Percentiles rank a stretch among this genome's conserved stretches.
Conservation (phyloP, 306 rosid species). For the Vigna radiata region DNA sequence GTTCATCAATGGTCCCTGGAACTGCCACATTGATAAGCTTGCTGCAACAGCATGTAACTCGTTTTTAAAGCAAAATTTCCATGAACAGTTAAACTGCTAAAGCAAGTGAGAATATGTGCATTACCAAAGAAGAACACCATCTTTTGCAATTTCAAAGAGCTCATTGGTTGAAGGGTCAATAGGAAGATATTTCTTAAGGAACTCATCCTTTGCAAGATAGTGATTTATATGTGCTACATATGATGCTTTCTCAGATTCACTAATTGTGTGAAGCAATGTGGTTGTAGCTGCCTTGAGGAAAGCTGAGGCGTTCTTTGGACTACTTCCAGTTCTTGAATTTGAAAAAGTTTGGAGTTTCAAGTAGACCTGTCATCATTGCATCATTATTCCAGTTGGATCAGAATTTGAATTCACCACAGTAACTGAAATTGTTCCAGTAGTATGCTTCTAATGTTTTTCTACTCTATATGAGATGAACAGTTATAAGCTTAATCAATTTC, state of each 20-base stretch:
- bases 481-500: not conserved
- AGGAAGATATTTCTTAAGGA: constrained; percentile 80
- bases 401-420: constrained; percentile 9
- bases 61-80: constrained; percentile 2
- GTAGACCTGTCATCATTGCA: constrained; percentile 65
- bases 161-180: constrained; percentile 88
- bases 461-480: constrained; percentile 14
- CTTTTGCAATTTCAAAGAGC: constrained; percentile 87
- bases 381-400: constrained; percentile 13
- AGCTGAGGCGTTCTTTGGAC: constrained; percentile 82
- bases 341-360: constrained; percentile 81
- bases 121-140: constrained; percentile 97
- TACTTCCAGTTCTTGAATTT: constrained; percentile 73
- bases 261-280: constrained; percentile 95
- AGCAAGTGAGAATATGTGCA: not conserved
- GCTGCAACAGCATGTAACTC: constrained; percentile 58
- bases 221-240: constrained; percentile 90
- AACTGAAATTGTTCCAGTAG: constrained; percentile 18
- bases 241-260: constrained; percentile 97
- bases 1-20: constrained; percentile 92
- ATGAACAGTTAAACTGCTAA: constrained; percentile 1
- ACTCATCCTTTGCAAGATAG: constrained; percentile 83
- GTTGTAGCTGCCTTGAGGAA: constrained; percentile 96
- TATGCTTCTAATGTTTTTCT: constrained; percentile 12
- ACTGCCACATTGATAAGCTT: constrained; percentile 98